Evolutionary conservation across 1,139 yeast genomes (phyloP).

Genomic region (Candida neerlandica): DNA sequence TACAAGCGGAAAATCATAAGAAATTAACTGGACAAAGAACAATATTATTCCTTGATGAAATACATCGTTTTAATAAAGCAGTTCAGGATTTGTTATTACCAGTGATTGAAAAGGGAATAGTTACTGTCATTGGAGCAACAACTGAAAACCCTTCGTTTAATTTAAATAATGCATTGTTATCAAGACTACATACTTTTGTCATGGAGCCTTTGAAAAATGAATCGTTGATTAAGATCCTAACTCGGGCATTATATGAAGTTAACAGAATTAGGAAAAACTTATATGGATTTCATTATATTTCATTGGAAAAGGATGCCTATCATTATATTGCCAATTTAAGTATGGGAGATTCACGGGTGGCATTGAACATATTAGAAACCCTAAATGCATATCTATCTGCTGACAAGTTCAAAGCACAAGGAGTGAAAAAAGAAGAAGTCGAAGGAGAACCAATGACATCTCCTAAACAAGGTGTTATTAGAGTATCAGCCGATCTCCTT

Average conservation of each 20-base stretch:
- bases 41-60: constrained; percentile 86
- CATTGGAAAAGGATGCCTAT: constrained; percentile 57
- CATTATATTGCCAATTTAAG: constrained; percentile 76
- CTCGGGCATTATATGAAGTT: constrained; percentile 61
- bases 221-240: constrained; percentile 61
- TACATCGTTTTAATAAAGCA: constrained; percentile 85
- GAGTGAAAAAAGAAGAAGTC: constrained; percentile 6
- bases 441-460: constrained; percentile 21
- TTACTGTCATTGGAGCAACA: constrained; percentile 87
- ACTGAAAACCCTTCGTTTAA: constrained; percentile 97
- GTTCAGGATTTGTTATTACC: constrained; percentile 88
- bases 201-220: constrained; percentile 61
- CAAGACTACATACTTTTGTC: constrained; percentile 86
- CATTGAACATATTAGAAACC: constrained; percentile 70
- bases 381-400: constrained; percentile 47
- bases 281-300: constrained; percentile 45
- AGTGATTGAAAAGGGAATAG: constrained; percentile 67
- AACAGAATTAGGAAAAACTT: constrained; percentile 57
- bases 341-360: constrained; percentile 88
- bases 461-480: constrained; percentile 29
- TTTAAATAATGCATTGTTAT: constrained; percentile 80
- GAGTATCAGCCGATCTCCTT: constrained; percentile 38
- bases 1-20: constrained; percentile 69
- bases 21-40: constrained; percentile 70
- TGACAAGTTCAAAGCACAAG: constrained; percentile 25